Conservation (phyloP, 139 green algal species). For the Picochlorum sp. region DNA sequence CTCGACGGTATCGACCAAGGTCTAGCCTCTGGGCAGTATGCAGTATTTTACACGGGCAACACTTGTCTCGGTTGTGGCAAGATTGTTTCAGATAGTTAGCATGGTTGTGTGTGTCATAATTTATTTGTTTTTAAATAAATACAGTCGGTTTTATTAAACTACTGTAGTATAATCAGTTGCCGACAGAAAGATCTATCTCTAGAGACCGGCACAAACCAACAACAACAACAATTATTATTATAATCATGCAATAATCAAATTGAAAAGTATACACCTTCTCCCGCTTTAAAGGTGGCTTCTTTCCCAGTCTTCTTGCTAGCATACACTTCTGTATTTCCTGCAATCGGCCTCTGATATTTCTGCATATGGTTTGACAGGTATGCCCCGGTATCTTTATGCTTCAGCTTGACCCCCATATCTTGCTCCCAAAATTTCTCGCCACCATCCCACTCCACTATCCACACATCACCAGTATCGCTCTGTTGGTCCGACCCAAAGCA, state of each 20-base stretch:
- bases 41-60: constrained; percentile 81
- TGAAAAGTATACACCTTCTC: constrained; percentile 23
- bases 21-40: constrained; percentile 86
- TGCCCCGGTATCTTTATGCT: constrained; percentile 17
- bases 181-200: no score
- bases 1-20: constrained; percentile 80
- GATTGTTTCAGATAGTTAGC: background rate
- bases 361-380: constrained; percentile 15
- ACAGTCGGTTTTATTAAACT: no score
- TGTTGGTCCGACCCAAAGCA: constrained; percentile 15
- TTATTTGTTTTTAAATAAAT: no score
- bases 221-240: no score
- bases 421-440: constrained; percentile 1
- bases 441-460: constrained; percentile 15
- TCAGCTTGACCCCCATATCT: constrained; percentile 1
- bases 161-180: no score
- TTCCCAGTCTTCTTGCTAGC: background rate
- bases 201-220: no score
- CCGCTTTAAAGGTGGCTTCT: constrained; percentile 4
- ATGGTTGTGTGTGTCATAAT: background rate
- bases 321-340: constrained; percentile 22
- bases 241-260: no score
- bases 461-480: constrained; percentile 16
- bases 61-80: constrained; percentile 53
- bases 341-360: constrained; percentile 18